phyloP scores from a whole-genome alignment of 306 rosid genomes.

The Casuarina cunninghamiana region DNA sequence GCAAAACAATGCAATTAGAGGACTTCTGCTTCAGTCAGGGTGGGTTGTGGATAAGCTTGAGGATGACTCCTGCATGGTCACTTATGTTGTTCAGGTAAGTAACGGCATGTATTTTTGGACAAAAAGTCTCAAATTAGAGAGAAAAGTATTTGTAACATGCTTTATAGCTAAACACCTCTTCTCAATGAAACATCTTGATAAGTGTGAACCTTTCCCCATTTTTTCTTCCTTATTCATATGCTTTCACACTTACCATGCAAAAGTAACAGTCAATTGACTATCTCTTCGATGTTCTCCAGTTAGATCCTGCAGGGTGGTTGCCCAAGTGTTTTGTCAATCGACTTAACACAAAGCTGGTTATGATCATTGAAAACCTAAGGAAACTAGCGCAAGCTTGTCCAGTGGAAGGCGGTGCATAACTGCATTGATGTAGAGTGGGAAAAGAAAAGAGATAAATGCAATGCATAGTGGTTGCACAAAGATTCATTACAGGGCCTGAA shows the following conservation, averaged over 20 bases:
- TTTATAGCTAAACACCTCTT: too few relatives aligned
- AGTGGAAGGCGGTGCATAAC: constrained; percentile 36
- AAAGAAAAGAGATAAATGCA: not conserved
- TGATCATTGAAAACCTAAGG: constrained; percentile 78
- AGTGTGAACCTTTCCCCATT: too few relatives aligned
- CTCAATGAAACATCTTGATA: too few relatives aligned
- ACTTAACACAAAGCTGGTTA: constrained; percentile 73
- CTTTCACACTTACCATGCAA: not conserved
- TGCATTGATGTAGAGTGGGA: constrained; percentile 22
- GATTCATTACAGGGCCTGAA: constrained; percentile 8
- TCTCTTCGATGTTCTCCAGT: constrained; percentile 35
- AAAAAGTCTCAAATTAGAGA: too few relatives aligned
- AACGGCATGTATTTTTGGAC: too few relatives aligned
- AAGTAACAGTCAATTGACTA: not conserved
- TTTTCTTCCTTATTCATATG: not conserved
- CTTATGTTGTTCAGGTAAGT: constrained; percentile 84
- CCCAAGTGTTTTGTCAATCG: constrained; percentile 90
- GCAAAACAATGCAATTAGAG: constrained; percentile 83
- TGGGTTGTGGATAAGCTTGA: constrained; percentile 91
- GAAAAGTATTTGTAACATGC: too few relatives aligned
- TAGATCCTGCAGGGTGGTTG: constrained; percentile 92
- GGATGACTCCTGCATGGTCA: constrained; percentile 70
- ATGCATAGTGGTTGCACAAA: constrained; percentile 3
- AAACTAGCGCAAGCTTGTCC: constrained; percentile 71
- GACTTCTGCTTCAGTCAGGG: constrained; percentile 77